Base-by-base conservation (phyloP, 2,329 filamentous ascomycete species). In the Colletotrichum scovillei region DNA sequence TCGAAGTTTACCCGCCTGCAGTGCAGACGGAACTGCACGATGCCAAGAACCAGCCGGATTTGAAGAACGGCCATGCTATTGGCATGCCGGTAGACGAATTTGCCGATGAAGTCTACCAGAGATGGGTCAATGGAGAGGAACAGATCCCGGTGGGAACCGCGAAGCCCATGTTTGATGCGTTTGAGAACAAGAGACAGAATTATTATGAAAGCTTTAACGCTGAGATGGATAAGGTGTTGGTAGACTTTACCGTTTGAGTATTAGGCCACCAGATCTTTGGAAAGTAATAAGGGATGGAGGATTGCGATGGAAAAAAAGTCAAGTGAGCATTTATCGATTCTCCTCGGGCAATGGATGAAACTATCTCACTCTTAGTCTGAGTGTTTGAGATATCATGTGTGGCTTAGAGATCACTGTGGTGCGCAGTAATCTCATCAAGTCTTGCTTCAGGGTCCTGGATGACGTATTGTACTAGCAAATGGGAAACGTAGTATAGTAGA, bases 61-160 rank as follows among this genome's bases (percentile, higher is more conserved):
- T 70, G 62, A 65, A 70, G 30, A 70, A 65, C n/a, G 53, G 55
- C 9, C 60, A 65, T 30, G 28, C 42, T 28, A 70, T 84, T 42
- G 83, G 83, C 0, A 83, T 84, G 75, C 79, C 82, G 1, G 76
- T 84, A 38, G 78, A 19, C 0, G 78, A 83, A 28, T 90, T 86
- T 73, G 81, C 80, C 1, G 81, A 88, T 0, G 83, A 84, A 74
- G 84, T 85, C 6, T 89, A 84, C 80, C 76, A 78, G 5, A 84
- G 81, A 2, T 76, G 89, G 57, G 72, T 76, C 3, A 74, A 75
- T 2, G 84, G 84, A 5, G 81, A 85, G n/a, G 83, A 86, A 56
- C 81, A 87, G 1, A 55, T 52, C 16, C 52, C 67, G 2, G 67
- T 58, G 5, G 67, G 53, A 28, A 65, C 67, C 2, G 60, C 67